Evolutionary conservation across 2,329 filamentous ascomycete genomes (phyloP).

Genomic region (Ophiostoma ips): DNA sequence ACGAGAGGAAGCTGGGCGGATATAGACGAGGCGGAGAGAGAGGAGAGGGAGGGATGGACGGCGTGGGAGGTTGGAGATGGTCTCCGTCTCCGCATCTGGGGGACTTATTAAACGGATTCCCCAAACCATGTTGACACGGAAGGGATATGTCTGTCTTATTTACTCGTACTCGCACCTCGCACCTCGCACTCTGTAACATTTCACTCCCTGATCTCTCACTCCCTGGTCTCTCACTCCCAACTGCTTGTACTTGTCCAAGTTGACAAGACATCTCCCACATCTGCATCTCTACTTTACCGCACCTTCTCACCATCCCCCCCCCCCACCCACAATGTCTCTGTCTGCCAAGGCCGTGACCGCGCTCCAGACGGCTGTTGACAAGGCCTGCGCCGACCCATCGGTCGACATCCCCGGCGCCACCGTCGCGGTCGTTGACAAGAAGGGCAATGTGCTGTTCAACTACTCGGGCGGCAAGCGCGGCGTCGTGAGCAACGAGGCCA

Average conservation of each 20-base stretch:
- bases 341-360: slow-evolving; percentile 9
- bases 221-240: no score
- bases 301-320: not conserved
- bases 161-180: no score
- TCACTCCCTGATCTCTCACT: no score
- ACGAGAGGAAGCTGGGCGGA: no score
- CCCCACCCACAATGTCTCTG: slow-evolving; percentile 11
- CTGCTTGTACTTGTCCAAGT: not conserved
- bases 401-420: slow-evolving; percentile 30
- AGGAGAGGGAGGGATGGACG: no score
- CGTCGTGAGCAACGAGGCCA: slow-evolving; percentile 28
- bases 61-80: no score
- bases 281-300: not conserved
- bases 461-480: slow-evolving; percentile 36
- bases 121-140: no score
- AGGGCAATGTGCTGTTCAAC: slow-evolving; percentile 32
- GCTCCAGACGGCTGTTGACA: slow-evolving; percentile 22
- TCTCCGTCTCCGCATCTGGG: no score
- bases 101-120: no score
- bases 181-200: no score
- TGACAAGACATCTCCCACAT: not conserved
- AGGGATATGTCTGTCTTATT: no score
- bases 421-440: slow-evolving; percentile 32
- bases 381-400: slow-evolving; percentile 23
- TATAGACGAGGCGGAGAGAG: no score